Evolutionary conservation across 257 asterid species (phyloP).

Genomic region (Solanum neorickii): DNA sequence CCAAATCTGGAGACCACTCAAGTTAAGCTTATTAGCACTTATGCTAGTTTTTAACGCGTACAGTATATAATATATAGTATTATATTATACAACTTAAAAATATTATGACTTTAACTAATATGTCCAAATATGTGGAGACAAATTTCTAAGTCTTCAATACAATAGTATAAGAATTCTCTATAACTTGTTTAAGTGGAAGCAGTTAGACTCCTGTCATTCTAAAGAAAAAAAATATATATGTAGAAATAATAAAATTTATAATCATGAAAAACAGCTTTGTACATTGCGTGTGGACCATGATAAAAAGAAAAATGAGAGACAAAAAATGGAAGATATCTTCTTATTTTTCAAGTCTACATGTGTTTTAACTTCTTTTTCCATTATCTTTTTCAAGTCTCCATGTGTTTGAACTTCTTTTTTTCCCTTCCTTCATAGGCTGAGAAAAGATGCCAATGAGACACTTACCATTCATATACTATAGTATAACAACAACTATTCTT

Average conservation of each 20-base stretch:
- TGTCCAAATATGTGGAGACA: neutral
- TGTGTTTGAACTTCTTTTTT: neutral
- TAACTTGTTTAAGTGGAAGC: neutral
- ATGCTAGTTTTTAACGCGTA: neutral
- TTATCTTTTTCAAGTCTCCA: neutral
- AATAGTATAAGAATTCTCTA: neutral
- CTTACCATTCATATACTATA: neutral
- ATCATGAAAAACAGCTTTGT: neutral
- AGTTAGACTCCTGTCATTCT: neutral
- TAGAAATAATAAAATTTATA: neutral
- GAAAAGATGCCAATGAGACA: neutral
- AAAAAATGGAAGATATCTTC: neutral
- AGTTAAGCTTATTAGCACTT: neutral
- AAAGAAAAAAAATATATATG: neutral
- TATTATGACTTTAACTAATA: neutral
- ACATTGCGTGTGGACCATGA: slow-evolving; percentile 17
- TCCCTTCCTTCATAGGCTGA: neutral
- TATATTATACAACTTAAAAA: neutral
- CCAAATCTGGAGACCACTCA: neutral
- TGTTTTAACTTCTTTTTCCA: neutral
- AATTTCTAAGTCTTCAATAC: neutral
- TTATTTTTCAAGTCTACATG: neutral
- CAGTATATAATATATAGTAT: neutral
- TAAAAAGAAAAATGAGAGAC: neutral
- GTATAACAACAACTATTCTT: neutral